Base-by-base conservation (phyloP, 805 yeast species). In the Sporopachydermia lactativora region DNA sequence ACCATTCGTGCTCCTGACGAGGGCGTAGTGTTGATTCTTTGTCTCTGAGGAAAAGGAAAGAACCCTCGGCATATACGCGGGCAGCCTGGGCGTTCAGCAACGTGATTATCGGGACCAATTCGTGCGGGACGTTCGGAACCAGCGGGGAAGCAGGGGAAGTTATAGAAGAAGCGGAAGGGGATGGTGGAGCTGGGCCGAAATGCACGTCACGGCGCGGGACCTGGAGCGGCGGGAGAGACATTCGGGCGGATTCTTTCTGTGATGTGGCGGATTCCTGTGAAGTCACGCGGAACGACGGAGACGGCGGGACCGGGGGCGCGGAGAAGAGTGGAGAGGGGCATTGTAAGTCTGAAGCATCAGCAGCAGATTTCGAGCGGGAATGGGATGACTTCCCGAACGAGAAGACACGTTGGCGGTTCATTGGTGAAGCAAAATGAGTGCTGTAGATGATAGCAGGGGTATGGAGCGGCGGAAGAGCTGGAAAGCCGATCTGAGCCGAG, bases 101-200 rank as follows among this genome's bases (percentile, higher is more conserved):
- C 15, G 83, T 77, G 34, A 83, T 70, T 6, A 81, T 68, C 0
- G 95, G 94, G 13, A 74, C 58, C 52, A 84, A 64, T 52, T 82
- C 89, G 13, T 73, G 72, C 0, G 86, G 81, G 14, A 24, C 31
- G n/a, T 24, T 24, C 13, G 31, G 13, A 8, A 24, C 31, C 31
- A 24, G n/a, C 8, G 13, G 13, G 8, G 31, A 8, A 8, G 31
- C 31, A 8, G 31, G 31, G 8, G n/a, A n/a, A 24, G 31, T 8
- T 8, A n/a, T 8, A 24, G 13, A 8, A 8, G 31, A 8, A 8
- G 31, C 8, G n/a, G 13, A 8, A 24, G 31, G 31, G 31, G 13
- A 8, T 8, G 31, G 8, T 8, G 31, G 31, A 24, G 31, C 8
- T 8, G 8, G 8, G 8, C 31, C 31, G n/a, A 24, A 24, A 8